Conservation (phyloP, 208 protist genomes). For the Wallacemonas sp. region DNA sequence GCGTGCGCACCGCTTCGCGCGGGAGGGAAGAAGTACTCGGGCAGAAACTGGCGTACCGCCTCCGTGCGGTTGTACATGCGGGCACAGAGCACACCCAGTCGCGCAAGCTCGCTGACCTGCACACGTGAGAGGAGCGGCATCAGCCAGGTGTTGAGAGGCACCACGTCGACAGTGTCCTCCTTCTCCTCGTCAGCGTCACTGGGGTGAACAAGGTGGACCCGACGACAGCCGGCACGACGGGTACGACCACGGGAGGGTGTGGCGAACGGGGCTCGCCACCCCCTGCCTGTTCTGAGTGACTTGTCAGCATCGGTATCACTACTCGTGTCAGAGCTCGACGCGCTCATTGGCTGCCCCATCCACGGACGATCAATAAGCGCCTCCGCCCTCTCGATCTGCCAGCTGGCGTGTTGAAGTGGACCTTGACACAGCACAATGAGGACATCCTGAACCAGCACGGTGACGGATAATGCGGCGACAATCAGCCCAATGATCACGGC, state of each 20-base stretch:
- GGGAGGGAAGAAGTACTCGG: conserved; percentile 7
- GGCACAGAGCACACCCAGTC: neutral
- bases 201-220: no score
- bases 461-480: neutral
- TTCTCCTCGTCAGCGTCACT: neutral
- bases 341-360: neutral
- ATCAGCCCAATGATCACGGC: neutral
- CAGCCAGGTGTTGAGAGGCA: no score
- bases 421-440: conserved; percentile 11
- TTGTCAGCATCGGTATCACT: no score
- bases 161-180: no score
- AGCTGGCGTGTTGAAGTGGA: conserved; percentile 8
- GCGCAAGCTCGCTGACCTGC: conserved; percentile 3
- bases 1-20: no score
- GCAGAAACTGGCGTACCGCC: conserved; percentile 13
- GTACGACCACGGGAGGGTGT: no score
- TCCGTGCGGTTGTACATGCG: conserved; percentile 10
- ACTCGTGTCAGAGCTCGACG: no score
- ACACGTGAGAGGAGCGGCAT: neutral
- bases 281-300: no score
- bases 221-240: no score
- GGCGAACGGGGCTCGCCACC: no score
- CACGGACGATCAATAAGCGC: neutral
- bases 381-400: conserved; percentile 14
- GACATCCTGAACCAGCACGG: neutral